Base-by-base conservation (phyloP, 129 eudicot genomes). In the Oenanthe sinensis region DNA sequence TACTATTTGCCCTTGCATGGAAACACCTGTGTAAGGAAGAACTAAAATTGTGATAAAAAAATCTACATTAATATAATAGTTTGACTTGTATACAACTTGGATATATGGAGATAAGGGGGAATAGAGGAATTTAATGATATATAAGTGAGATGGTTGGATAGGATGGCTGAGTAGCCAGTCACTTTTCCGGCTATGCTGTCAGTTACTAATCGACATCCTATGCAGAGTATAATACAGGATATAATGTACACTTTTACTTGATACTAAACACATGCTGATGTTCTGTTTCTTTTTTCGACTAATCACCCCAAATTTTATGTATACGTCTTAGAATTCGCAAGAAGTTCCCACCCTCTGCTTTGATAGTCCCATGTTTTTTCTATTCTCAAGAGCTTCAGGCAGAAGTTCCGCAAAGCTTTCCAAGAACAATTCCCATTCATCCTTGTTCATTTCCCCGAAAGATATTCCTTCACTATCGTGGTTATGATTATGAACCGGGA, bases 261-360 rank as follows among this genome's bases (percentile, higher is more conserved):
- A 49, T 65, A 79, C 84, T 82, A 80, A 71, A 79, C 74, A 82
- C 84, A 81, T 77, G 68, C 26, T 76, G 79, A 81, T 79, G 15
- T 28, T 12, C 42, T 30, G 19, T 30, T 67, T 67, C 20, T 13
- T 78, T 28, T 75, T 84, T 81, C 78, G 9, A 74, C 49, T 39
- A 22, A 44, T 60, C 68, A 80, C 81, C 78, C 79, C 74, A 54
- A 86, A 76, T 79, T 45, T 77, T n/a, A 24, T 30, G 72, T 67
- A 67, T 67, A 33, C 14, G 69, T 84, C 77, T 77, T 85, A 89
- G 85, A 92, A 90, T 78, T 92, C 87, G 83, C 97, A 95, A 79
- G 97, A 92, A 85, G 83, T 75, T 85, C 93, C 96, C 81, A 91
- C 80, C 84, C 93, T 90, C 81, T 86, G 91, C 82, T 85, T 89